phyloP scores from a whole-genome alignment of 1,284 basidiomycete species.

The Lentinula novae-zelandiae region DNA sequence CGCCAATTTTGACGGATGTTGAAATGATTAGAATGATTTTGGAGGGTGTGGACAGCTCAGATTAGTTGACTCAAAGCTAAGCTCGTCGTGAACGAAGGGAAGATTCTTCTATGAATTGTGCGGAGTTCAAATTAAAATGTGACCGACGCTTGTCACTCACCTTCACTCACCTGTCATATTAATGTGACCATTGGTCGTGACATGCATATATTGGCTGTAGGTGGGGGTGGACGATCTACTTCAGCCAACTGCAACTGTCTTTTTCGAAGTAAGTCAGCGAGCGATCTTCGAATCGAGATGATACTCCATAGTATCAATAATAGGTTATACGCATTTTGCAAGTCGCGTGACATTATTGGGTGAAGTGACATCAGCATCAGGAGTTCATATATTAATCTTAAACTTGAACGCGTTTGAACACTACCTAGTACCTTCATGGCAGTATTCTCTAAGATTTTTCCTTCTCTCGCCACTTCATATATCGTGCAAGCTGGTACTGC shows the following conservation, averaged over 20 bases:
- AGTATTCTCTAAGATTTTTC: slow-evolving; percentile 35
- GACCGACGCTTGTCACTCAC: background rate
- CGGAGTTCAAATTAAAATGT: background rate
- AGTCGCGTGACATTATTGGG: too few species aligned
- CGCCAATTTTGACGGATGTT: background rate
- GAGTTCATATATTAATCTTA: too few species aligned
- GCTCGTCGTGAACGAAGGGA: background rate
- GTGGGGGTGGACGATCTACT: too few species aligned
- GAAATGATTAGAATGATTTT: background rate
- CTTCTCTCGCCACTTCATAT: slow-evolving; percentile 32
- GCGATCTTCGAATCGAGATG: too few species aligned
- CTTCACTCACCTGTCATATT: background rate
- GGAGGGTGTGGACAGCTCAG: background rate
- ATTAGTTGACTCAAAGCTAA: background rate
- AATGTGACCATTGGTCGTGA: background rate
- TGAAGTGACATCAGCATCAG: too few species aligned
- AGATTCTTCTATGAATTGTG: background rate
- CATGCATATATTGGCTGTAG: too few species aligned
- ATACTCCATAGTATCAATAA: too few species aligned
- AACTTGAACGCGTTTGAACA: too few species aligned
- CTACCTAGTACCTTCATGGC: slow-evolving; percentile 24
- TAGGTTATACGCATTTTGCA: too few species aligned
- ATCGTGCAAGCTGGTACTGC: slow-evolving; percentile 33
- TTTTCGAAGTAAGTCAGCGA: too few species aligned
- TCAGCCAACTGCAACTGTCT: too few species aligned